These are phyloP conservation scores for Pichia sp. DNA, from an alignment of 1,139 yeast species.

Conservation along the genomic window DNA sequence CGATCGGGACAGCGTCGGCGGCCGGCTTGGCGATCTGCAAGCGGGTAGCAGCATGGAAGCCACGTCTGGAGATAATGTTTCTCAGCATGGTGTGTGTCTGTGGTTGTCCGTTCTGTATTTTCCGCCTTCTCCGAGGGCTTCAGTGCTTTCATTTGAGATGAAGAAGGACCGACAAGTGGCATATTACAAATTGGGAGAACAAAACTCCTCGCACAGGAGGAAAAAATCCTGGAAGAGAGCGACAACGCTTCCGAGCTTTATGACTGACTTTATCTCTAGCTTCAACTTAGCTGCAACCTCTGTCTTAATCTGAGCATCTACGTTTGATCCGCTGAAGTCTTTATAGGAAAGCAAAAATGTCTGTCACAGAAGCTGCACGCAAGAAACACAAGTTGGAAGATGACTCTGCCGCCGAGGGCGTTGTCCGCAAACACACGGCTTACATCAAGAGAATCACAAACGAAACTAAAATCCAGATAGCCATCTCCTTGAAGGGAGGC, in stretches of 20 bases:
- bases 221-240: background rate
- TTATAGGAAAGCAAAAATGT: background rate
- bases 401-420: slow-evolving; percentile 12
- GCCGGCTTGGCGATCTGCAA: slow-evolving; percentile 11
- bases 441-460: slow-evolving; percentile 70
- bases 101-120: background rate
- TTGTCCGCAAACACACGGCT: slow-evolving; percentile 39
- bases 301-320: too few relatives aligned
- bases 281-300: background rate
- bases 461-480: slow-evolving; percentile 89
- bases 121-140: too few relatives aligned
- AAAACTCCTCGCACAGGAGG: background rate
- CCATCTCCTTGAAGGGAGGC: slow-evolving; percentile 84
- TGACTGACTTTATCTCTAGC: background rate
- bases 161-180: too few relatives aligned
- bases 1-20: slow-evolving; percentile 15
- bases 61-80: slow-evolving; percentile 3
- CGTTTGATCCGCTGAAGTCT: too few relatives aligned
- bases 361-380: background rate
- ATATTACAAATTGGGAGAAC: too few relatives aligned
- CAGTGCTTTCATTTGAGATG: too few relatives aligned
- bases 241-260: slow-evolving; percentile 1
- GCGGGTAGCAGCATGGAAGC: background rate
- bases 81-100: slow-evolving; percentile 7
- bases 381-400: slow-evolving; percentile 19